Evolutionary conservation across 1,284 basidiomycete species (phyloP), one percentile per base, ranked within the genome.

Genomic region (Marasmius tenuissimus): DNA sequence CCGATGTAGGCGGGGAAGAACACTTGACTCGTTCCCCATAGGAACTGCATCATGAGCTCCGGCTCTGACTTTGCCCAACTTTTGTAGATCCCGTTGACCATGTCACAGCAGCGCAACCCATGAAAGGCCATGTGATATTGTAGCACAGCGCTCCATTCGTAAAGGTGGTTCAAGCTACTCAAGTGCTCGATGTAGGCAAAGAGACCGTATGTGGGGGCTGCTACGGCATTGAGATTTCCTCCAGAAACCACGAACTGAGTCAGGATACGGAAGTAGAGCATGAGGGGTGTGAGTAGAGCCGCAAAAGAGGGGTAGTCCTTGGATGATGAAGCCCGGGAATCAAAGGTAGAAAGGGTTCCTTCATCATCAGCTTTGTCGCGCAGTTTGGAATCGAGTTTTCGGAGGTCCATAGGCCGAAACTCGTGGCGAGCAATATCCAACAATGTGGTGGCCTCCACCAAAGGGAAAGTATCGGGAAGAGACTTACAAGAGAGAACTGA

Each of bases 51-150:
- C 60, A 33, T 35, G 16, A 52, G 48, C 18, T 33, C 1, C 0
- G 45, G 27, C 33, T 58, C 42, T 18, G 9, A 16, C 35, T 38
- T 1, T 18, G 47, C 60, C 60, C 60, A 61, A 1, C 60, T 33
- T 27, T 50, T 34, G 27, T 61, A 61, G n/a, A 27, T 9, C 0
- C 60, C 55, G 14, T 50, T 57, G 2, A 57, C 34, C 60, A 61
- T 61, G 6, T 61, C 55, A 0, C 47, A 48, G 6, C 55, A 50
- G 3, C 38, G 55, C 14, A 22, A 45, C 9, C 12, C 48, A 18
- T 61, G 60, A 34, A 40, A 61, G 7, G 45, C 42, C 47, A 61
- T 57, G 35, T 61, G 55, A 34, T 61, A 61, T 4, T 50, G 47
- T 20, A 61, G 22, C 9, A 61, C 55, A 12, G 48, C 48, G 18